phyloP scores from a whole-genome alignment of 1,284 basidiomycete genomes.

The Erythrobasidium hasegawianum region DNA sequence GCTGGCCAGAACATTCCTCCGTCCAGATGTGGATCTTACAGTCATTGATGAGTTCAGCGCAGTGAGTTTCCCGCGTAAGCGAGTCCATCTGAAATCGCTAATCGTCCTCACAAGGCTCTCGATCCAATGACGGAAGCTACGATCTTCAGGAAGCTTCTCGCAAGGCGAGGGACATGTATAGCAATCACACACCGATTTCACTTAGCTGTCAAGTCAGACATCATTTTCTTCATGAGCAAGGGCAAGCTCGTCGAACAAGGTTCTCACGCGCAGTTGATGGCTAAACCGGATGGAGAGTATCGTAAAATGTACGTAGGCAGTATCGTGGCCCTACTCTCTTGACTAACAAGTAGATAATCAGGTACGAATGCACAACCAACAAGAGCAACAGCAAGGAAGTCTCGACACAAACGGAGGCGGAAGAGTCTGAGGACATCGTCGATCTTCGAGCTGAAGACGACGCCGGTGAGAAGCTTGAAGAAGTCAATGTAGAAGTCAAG shows the following conservation, averaged over 20 bases:
- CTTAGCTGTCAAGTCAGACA: constrained; percentile 17
- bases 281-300: constrained; percentile 18
- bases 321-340: no score
- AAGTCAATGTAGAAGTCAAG: no score
- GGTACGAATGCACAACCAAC: background rate
- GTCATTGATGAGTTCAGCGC: constrained; percentile 12
- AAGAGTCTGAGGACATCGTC: no score
- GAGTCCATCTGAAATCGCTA: no score
- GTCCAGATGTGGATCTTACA: background rate
- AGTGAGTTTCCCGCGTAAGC: no score
- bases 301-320: constrained; percentile 17
- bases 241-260: constrained; percentile 25
- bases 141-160: constrained; percentile 11
- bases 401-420: background rate
- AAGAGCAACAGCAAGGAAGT: background rate
- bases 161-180: background rate
- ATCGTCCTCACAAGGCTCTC: background rate
- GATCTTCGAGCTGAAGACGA: no score
- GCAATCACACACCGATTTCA: constrained; percentile 11
- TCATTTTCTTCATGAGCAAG: constrained; percentile 19
- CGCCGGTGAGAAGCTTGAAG: no score
- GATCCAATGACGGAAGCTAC: constrained; percentile 3
- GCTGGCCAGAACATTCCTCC: constrained; percentile 10
- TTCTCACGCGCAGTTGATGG: constrained; percentile 19
- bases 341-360: background rate